A percentile compares a stretch with the other conserved stretches of the same genome.
These are phyloP conservation scores for Ascocoryne sarcoides DNA, from an alignment of 2,329 filamentous ascomycete species.

Conservation along the genomic window DNA sequence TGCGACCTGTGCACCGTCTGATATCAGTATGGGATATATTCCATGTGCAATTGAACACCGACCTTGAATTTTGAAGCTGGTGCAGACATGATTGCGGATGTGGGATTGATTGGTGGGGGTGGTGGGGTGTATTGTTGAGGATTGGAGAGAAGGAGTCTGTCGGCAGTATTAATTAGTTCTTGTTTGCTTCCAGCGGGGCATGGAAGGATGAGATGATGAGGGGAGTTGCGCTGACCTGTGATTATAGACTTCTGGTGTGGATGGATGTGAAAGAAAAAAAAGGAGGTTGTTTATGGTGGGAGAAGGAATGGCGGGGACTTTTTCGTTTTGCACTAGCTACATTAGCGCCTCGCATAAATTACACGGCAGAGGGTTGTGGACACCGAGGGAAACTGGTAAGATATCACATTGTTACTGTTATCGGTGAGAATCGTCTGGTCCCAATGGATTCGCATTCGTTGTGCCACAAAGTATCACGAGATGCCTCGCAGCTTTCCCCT, in stretches of 20 bases:
- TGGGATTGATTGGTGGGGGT: background rate
- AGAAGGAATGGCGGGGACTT: background rate
- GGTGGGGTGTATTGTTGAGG: background rate
- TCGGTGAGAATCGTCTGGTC: too few relatives aligned
- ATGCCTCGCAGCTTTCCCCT: too few relatives aligned
- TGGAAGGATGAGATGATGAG: background rate
- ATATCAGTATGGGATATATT: background rate
- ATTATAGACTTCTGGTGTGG: background rate
- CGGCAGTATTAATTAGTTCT: background rate
- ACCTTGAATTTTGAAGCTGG: slow-evolving; percentile 29
- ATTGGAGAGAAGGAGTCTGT: background rate
- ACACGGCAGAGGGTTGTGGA: background rate
- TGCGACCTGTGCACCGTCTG: slow-evolving; percentile 58
- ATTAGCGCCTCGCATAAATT: background rate
- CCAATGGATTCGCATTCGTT: too few relatives aligned
- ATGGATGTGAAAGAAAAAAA: background rate
- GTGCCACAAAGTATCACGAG: too few relatives aligned
- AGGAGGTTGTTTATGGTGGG: background rate
- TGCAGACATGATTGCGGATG: slow-evolving; percentile 26
- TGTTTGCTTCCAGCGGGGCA: background rate
- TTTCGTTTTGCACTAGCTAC: background rate
- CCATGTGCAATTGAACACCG: background rate
- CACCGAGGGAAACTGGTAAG: too few relatives aligned
- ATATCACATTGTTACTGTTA: too few relatives aligned
- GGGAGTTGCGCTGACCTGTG: background rate